phyloP scores from a whole-genome alignment of 352 stramenopile species.

The Phytopythium aichiense region DNA sequence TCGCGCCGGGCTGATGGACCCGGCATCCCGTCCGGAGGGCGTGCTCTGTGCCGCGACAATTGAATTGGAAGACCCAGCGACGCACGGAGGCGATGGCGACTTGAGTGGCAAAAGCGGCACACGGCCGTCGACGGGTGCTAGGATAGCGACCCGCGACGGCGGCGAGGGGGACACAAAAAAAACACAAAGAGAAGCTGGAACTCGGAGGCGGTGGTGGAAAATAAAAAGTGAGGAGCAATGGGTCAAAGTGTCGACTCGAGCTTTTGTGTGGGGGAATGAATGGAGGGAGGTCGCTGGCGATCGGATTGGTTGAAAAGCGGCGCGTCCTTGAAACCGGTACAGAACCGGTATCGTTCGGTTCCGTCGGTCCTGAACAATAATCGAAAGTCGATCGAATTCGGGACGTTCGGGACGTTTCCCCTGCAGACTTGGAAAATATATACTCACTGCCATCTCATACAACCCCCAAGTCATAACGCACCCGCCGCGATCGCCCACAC shows the following conservation, averaged over 20 bases:
- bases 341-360: no score
- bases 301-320: neutral
- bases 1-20: conserved; percentile 75
- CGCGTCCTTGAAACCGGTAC: neutral
- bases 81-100: conserved; percentile 41
- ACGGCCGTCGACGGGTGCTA: neutral
- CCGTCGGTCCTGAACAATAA: no score
- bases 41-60: conserved; percentile 53
- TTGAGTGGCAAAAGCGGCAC: conserved; percentile 64
- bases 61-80: conserved; percentile 62
- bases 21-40: conserved; percentile 62
- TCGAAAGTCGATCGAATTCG: no score
- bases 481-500: neutral
- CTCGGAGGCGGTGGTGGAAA: neutral
- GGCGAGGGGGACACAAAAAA: conserved; percentile 6
- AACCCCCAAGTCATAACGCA: neutral
- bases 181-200: neutral
- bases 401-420: neutral
- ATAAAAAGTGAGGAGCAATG: neutral
- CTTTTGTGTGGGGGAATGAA: neutral
- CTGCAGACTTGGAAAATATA: neutral
- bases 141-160: no score
- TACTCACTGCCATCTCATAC: neutral
- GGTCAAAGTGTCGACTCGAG: neutral
- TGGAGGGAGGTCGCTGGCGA: neutral